Evolutionary conservation across 257 asterid species (phyloP).

Genomic region (Orobanche coerulescens): DNA sequence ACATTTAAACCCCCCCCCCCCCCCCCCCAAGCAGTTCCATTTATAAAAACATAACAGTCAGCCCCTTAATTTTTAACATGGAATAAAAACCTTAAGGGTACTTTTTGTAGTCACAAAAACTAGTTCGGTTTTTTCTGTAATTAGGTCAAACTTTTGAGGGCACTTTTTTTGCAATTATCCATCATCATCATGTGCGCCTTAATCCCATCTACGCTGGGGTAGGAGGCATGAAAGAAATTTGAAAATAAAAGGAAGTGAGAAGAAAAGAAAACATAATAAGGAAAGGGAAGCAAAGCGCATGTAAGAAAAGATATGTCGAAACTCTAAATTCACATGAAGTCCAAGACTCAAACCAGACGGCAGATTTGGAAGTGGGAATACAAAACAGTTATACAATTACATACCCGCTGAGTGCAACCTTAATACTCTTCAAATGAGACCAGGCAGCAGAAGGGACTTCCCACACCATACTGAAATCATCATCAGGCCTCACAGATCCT

Average conservation of each 20-base stretch:
- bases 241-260: neutral
- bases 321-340: neutral
- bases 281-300: neutral
- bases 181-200: no score
- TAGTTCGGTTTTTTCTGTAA: no score
- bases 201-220: no score
- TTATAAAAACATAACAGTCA: no score
- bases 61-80: no score
- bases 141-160: no score
- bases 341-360: neutral
- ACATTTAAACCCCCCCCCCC: no score
- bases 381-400: conserved; percentile 19
- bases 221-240: no score
- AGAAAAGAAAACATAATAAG: neutral
- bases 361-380: neutral
- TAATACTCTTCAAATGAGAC: conserved; percentile 91
- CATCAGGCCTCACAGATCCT: conserved; percentile 95
- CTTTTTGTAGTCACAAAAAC: no score
- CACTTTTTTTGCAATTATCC: no score
- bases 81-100: no score
- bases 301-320: neutral
- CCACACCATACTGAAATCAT: conserved; percentile 97
- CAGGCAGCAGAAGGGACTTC: conserved; percentile 95
- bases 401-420: conserved; percentile 85
- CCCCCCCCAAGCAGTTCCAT: no score